These are phyloP conservation scores for Leptographium wingfieldii DNA, from an alignment of 2,329 filamentous ascomycete genomes.

Conservation along the genomic window DNA sequence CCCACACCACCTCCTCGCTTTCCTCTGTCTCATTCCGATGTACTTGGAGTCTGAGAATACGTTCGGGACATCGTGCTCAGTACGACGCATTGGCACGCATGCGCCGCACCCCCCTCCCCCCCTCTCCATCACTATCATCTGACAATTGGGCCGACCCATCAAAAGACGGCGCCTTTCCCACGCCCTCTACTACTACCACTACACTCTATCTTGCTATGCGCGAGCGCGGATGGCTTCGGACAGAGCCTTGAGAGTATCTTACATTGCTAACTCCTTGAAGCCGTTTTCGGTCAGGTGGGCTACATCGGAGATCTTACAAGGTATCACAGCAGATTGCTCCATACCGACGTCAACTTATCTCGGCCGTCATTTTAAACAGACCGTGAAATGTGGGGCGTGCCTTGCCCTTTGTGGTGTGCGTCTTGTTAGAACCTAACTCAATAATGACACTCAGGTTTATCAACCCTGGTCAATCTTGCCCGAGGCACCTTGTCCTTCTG, in stretches of 20 bases:
- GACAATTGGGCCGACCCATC: too few relatives aligned
- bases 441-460: background rate
- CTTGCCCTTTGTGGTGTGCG: conserved; percentile 5
- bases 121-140: background rate
- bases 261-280: background rate
- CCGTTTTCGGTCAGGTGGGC: background rate
- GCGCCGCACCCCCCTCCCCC: background rate
- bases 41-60: background rate
- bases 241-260: background rate
- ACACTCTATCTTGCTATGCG: too few relatives aligned
- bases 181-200: too few relatives aligned
- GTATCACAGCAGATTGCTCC: background rate
- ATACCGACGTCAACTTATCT: background rate
- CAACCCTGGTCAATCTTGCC: background rate
- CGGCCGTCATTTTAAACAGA: conserved; percentile 3
- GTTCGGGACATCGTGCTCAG: background rate
- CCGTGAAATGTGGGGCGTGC: conserved; percentile 2
- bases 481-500: too few relatives aligned
- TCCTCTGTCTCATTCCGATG: background rate
- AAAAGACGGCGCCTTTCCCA: too few relatives aligned
- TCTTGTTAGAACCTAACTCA: conserved; percentile 1
- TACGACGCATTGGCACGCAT: background rate
- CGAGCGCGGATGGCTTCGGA: background rate
- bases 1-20: background rate
- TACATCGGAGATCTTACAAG: background rate